Conservation (phyloP, 345 rosid species). For the Salix brachista region DNA sequence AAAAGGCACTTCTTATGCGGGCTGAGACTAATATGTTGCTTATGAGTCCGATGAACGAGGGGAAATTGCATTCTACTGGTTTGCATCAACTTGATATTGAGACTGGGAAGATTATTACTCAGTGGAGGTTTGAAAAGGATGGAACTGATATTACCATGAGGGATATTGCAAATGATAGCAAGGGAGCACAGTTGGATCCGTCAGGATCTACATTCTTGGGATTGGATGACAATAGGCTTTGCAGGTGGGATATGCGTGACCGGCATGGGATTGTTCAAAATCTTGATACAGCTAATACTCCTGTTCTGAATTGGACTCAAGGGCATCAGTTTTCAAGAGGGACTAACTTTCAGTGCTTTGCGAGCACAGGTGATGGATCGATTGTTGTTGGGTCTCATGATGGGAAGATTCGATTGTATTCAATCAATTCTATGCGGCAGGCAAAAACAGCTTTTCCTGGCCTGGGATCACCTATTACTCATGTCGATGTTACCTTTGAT, state of each 20-base stretch:
- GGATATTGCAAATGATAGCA: conserved; percentile 86
- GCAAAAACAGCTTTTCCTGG: conserved; percentile 99
- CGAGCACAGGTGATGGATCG: conserved; percentile 97
- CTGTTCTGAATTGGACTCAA: conserved; percentile 85
- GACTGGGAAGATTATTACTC: conserved; percentile 79
- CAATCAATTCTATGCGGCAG: conserved; percentile 84
- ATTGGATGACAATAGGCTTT: conserved; percentile 87
- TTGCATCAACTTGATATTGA: conserved; percentile 97
- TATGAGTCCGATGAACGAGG: conserved; percentile 82
- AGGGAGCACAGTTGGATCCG: conserved; percentile 94
- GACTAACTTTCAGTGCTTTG: conserved; percentile 95
- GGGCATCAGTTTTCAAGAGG: conserved; percentile 99
- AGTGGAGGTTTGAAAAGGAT: conserved; percentile 96
- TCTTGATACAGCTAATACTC: conserved; percentile 58
- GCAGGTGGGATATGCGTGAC: conserved; percentile 99
- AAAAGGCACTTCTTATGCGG: conserved; percentile 88
- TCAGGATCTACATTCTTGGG: conserved; percentile 93
- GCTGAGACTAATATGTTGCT: conserved; percentile 96
- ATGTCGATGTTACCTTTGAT: conserved; percentile 93
- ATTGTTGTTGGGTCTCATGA: conserved; percentile 96
- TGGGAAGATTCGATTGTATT: conserved; percentile 92
- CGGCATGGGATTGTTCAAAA: conserved; percentile 84
- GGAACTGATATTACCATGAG: conserved; percentile 92
- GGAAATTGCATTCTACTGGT: conserved; percentile 63
- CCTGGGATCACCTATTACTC: conserved; percentile 90